These are phyloP conservation scores for Apophysomyces ossiformis DNA, from an alignment of 371 early-diverging fungal genomes.

Conservation along the genomic window DNA sequence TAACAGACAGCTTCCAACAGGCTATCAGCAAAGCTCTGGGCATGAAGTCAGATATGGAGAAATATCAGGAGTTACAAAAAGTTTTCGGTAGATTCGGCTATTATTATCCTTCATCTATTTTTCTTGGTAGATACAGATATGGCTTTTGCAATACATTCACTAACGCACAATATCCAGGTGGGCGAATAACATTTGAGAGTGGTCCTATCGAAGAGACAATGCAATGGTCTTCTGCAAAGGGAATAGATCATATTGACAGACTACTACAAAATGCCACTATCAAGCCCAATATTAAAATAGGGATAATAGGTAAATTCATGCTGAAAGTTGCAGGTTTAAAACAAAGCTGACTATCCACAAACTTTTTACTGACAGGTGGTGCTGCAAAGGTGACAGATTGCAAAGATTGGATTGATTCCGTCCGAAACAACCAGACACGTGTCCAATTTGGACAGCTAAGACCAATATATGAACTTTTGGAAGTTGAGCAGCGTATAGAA, in stretches of 20 bases:
- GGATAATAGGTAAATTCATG: no score
- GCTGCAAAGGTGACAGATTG: background rate
- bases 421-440: background rate
- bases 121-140: background rate
- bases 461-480: background rate
- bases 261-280: no score
- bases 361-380: background rate
- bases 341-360: no score
- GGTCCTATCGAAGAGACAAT: no score
- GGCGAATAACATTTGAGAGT: no score
- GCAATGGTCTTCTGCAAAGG: no score
- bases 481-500: background rate
- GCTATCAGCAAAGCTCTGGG: background rate
- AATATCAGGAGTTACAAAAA: slow-evolving; percentile 1
- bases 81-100: background rate
- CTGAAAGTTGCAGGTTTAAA: no score
- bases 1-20: background rate
- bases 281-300: no score
- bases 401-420: background rate
- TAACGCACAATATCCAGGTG: no score
- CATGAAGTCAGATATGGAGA: background rate
- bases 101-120: background rate
- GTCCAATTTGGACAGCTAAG: background rate
- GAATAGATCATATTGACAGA: no score
- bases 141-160: background rate